phyloP scores from a whole-genome alignment of 768 basidiomycete species.

The Mycena leptocephala region DNA sequence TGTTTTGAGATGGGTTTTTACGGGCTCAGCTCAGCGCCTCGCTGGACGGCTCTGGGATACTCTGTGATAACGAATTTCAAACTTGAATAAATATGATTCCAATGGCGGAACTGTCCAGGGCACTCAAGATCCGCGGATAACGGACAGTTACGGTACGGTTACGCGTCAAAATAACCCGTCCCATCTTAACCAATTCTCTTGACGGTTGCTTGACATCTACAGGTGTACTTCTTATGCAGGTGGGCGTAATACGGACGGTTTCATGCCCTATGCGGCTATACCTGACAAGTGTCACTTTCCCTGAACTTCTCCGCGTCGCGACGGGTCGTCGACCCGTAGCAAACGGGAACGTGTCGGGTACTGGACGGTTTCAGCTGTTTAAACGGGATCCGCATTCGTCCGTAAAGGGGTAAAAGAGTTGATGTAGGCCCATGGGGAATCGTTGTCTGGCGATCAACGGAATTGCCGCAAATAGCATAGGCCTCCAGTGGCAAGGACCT shows the following conservation, averaged over 20 bases:
- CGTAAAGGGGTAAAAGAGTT: background rate
- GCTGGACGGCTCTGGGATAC: background rate
- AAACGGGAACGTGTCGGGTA: background rate
- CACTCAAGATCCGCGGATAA: background rate
- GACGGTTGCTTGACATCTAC: background rate
- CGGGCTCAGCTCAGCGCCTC: too few relatives aligned
- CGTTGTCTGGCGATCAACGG: background rate
- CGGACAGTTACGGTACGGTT: background rate
- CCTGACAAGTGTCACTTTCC: background rate
- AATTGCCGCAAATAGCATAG: background rate
- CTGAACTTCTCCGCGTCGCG: background rate
- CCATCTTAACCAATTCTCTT: background rate
- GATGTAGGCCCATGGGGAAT: background rate
- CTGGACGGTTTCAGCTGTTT: background rate
- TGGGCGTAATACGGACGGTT: background rate
- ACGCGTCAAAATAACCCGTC: background rate
- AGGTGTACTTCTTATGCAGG: background rate
- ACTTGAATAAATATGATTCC: background rate
- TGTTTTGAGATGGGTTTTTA: too few relatives aligned
- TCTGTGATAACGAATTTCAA: background rate
- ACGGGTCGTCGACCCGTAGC: background rate
- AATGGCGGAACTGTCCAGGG: background rate
- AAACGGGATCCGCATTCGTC: background rate
- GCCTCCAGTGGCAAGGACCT: background rate
- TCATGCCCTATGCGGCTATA: background rate